phyloP scores from a whole-genome alignment of 768 basidiomycete species.

The Amanita muscaria region DNA sequence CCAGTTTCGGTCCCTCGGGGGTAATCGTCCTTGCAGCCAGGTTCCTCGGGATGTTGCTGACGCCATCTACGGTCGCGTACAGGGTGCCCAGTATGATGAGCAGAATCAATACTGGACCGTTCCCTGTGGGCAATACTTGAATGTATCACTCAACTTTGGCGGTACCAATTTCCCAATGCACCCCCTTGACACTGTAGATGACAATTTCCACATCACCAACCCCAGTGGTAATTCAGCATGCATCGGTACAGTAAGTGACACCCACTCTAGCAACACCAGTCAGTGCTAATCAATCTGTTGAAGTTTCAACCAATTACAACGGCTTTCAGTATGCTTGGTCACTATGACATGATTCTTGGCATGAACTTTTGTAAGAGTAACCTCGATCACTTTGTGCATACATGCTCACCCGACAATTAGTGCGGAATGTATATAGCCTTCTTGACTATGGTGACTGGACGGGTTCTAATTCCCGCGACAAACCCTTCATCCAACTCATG shows the following conservation, averaged over 20 bases:
- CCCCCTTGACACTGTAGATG: slow-evolving; percentile 59
- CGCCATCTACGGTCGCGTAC: slow-evolving; percentile 73
- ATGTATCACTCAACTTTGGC: slow-evolving; percentile 63
- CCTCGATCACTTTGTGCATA: background rate
- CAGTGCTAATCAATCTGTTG: slow-evolving; percentile 5
- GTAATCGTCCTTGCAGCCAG: slow-evolving; percentile 37
- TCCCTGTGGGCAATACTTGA: slow-evolving; percentile 67
- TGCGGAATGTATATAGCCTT: slow-evolving; percentile 68
- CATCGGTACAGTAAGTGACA: slow-evolving; percentile 52
- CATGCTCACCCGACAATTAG: slow-evolving; percentile 26
- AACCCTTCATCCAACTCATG: slow-evolving; percentile 66
- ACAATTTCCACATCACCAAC: slow-evolving; percentile 44
- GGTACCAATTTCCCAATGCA: slow-evolving; percentile 63
- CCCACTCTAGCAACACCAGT: background rate
- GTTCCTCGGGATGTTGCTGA: slow-evolving; percentile 69
- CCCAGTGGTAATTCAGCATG: slow-evolving; percentile 47
- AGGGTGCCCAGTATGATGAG: slow-evolving; percentile 57
- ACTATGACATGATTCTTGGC: slow-evolving; percentile 78
- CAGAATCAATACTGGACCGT: slow-evolving; percentile 55
- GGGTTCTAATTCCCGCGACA: slow-evolving; percentile 34
- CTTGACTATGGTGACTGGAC: slow-evolving; percentile 69
- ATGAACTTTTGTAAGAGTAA: slow-evolving; percentile 62
- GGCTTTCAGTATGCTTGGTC: slow-evolving; percentile 67
- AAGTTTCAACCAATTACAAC: slow-evolving; percentile 81
- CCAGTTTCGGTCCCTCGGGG: background rate